A percentile compares a stretch with the other conserved stretches of the same genome.
Conservation (phyloP, 2,329 filamentous ascomycete genomes). For the Ophiostoma quercus region DNA sequence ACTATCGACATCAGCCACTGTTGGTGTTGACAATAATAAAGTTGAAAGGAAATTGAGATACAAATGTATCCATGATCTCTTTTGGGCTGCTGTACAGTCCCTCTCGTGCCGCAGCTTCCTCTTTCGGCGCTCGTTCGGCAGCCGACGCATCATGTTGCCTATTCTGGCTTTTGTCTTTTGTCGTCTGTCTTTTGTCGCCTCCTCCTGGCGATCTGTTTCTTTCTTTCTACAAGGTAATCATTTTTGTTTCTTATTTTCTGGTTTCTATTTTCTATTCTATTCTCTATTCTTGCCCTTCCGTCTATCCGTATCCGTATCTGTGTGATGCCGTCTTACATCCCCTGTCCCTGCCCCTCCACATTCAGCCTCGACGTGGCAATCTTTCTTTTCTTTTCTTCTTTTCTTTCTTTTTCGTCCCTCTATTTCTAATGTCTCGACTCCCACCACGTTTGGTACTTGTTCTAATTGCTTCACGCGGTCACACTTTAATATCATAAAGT, state of each 20-base stretch:
- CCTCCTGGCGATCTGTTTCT: background rate
- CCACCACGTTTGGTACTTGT: conserved; percentile 2
- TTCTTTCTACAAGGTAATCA: background rate
- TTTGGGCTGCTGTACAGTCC: background rate
- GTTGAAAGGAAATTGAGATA: background rate
- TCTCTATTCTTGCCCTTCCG: background rate
- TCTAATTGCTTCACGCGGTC: background rate
- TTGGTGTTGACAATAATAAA: background rate
- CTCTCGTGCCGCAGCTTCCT: background rate
- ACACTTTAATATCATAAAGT: background rate
- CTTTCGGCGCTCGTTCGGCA: background rate
- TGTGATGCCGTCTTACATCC: background rate
- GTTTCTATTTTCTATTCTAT: background rate
- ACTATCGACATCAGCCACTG: background rate
- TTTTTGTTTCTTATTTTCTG: background rate
- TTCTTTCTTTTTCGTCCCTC: background rate
- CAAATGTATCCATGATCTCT: background rate
- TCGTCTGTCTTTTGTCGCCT: background rate
- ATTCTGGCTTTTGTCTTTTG: background rate
- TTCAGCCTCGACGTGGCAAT: conserved; percentile 3
- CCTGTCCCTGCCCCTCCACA: background rate
- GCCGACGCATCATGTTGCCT: background rate
- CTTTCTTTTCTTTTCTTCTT: background rate
- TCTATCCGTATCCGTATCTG: background rate
- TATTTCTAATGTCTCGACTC: background rate